Evolutionary conservation across 805 yeast species (phyloP).

Genomic region (Yamadazyma scolyti): DNA sequence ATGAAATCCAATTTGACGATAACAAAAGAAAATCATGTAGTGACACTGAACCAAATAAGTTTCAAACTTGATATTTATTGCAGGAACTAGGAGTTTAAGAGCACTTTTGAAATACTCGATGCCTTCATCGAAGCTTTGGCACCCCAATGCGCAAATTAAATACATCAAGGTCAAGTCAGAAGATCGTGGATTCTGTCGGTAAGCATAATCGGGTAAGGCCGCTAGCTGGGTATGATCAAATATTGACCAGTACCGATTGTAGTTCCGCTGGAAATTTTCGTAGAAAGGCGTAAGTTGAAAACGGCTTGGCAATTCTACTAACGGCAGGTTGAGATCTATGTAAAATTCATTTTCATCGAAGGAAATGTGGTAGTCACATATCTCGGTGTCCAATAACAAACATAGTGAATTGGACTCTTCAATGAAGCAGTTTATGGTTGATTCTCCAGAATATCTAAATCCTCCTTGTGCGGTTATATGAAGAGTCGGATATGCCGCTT

Average conservation of each 20-base stretch:
- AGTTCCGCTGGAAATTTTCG: no score
- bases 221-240: no score
- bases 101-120: slow-evolving; percentile 33
- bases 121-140: slow-evolving; percentile 21
- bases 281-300: no score
- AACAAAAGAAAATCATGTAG: slow-evolving; percentile 35
- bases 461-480: neutral
- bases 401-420: slow-evolving; percentile 3
- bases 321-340: neutral
- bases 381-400: no score
- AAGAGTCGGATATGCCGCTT: neutral
- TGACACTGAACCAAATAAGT: slow-evolving; percentile 42
- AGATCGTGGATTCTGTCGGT: no score
- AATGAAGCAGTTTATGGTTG: neutral
- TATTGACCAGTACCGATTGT: no score
- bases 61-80: no score
- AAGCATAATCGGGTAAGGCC: no score
- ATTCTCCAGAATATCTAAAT: neutral
- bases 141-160: slow-evolving; percentile 38
- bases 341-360: no score
- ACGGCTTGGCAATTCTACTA: slow-evolving; percentile 1
- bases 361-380: no score
- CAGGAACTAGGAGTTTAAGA: slow-evolving; percentile 20
- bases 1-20: slow-evolving; percentile 17
- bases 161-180: slow-evolving; percentile 37